Evolutionary conservation across 2,329 filamentous ascomycete species (phyloP), one percentile per base, ranked within the genome.

Genomic region (Fusarium brevicatenulatum): DNA sequence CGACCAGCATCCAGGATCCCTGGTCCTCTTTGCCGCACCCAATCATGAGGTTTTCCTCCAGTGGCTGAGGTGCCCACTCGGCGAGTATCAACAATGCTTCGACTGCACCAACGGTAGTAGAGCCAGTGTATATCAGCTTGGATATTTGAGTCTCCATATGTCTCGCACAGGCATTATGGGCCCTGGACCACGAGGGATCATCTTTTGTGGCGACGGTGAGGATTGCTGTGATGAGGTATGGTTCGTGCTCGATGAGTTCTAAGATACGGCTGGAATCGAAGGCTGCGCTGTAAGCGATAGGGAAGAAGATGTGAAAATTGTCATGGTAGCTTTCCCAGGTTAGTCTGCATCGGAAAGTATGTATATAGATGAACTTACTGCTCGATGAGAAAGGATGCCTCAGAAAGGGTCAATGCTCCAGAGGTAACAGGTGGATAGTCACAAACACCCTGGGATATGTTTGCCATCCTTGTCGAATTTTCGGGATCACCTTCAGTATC

Each of bases 1-100:
- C 92, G 10, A 93, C 91, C 74, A 93, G 90, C 91, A 93, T 93
- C 92, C 92, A 94, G 0, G 91, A 91, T 36, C 92, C 91, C 49
- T 92, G 87, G 74, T 94, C 91, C 77, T 93, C 92, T 78, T 93
- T 91, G 13, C 92, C 92, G 62, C 91, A 87, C 0, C 91, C 92
- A 25, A 93, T 90, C 32, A 88, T 85, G 37, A 89, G 89, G 36
- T 89, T 88, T 39, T 87, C 86, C 10, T 90, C 84, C 4, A 90
- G 86, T 0, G 90, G 89, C 68, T 92, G 91, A 0, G 91, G 91
- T 11, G 91, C 91, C 92, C 92, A 94, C 76, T 94, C 91, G 0
- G 92, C 91, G 4, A 94, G 86, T 5, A 94, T 83, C 0, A 93
- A 83, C 4, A 94, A 81, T 4, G 91, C 91, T 77, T 94, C 91